Evolutionary conservation across 371 early-diverging fungal species (phyloP).

Genomic region (Entomophthora muscae): DNA sequence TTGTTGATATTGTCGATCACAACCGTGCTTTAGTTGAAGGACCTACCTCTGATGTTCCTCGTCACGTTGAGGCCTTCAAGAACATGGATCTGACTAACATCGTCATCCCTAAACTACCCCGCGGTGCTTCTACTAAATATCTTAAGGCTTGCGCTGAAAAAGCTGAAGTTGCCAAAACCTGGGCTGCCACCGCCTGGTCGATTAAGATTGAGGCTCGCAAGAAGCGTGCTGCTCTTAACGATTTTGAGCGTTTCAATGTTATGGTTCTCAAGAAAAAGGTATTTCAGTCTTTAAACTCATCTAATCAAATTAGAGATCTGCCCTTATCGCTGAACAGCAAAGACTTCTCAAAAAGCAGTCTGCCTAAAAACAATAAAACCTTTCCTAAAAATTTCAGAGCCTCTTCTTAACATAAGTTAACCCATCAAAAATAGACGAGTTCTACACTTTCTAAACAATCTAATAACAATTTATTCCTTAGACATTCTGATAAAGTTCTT

Average conservation of each 20-base stretch:
- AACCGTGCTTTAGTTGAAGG: constrained; percentile 93
- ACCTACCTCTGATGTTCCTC: constrained; percentile 85
- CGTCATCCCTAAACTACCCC: constrained; percentile 67
- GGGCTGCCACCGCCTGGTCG: constrained; percentile 82
- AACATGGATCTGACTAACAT: constrained; percentile 77
- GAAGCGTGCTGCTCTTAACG: constrained; percentile 57
- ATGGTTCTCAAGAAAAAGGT: constrained; percentile 65
- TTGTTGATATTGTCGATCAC: constrained; percentile 98
- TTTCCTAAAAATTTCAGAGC: no score
- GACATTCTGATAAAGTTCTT: no score
- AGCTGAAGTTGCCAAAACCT: constrained; percentile 54
- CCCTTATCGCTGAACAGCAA: not conserved
- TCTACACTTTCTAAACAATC: no score
- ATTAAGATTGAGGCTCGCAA: constrained; percentile 74
- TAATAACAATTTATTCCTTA: no score
- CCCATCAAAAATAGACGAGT: no score
- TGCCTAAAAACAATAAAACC: no score
- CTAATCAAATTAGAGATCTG: not conserved
- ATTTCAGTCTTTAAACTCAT: constrained; percentile 6
- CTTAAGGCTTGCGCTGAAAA: constrained; percentile 70
- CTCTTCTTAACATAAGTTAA: no score
- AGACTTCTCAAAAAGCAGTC: not conserved
- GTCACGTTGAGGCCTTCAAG: constrained; percentile 72
- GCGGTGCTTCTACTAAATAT: constrained; percentile 53
- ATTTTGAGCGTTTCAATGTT: constrained; percentile 96